These are phyloP conservation scores for Oehlia diaphana DNA, from an alignment of 192 early-diverging fungal species.

Conservation along the genomic window DNA sequence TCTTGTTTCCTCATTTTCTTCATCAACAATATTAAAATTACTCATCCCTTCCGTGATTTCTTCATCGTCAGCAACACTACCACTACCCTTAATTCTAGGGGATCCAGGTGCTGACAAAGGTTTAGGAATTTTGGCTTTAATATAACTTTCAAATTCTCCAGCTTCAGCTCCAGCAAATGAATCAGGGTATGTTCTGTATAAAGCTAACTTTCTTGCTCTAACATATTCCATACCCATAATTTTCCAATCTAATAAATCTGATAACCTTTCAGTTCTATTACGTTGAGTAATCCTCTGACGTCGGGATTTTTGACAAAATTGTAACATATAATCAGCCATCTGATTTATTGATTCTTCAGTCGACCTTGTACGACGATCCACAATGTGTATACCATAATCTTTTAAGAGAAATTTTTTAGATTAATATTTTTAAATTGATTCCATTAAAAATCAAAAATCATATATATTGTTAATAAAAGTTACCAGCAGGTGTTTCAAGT, in stretches of 20 bases:
- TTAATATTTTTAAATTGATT: too few species aligned
- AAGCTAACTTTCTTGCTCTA: constrained; percentile 92
- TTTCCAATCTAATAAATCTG: constrained; percentile 97
- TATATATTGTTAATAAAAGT: neutral
- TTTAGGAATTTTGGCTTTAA: constrained; percentile 75
- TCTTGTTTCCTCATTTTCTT: neutral
- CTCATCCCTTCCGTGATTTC: constrained; percentile 39
- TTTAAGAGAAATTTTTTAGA: neutral
- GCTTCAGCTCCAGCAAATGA: constrained; percentile 70
- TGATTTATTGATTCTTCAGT: constrained; percentile 92
- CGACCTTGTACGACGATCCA: constrained; percentile 89
- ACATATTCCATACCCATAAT: constrained; percentile 98
- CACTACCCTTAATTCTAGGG: constrained; percentile 57
- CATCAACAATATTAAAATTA: neutral
- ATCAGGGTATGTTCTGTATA: constrained; percentile 88
- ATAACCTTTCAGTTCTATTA: constrained; percentile 93
- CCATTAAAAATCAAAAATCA: too few species aligned
- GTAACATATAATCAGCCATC: constrained; percentile 83
- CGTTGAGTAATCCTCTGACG: constrained; percentile 98
- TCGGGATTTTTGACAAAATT: constrained; percentile 92
- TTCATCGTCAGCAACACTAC: constrained; percentile 37
- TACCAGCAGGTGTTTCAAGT: constrained; percentile 73
- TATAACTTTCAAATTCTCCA: constrained; percentile 55
- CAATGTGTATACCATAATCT: constrained; percentile 99
- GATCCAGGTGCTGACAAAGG: constrained; percentile 86